Base-by-base conservation (phyloP, 2,329 filamentous ascomycete genomes). In the Nannizziopsis arthrosporioides region DNA sequence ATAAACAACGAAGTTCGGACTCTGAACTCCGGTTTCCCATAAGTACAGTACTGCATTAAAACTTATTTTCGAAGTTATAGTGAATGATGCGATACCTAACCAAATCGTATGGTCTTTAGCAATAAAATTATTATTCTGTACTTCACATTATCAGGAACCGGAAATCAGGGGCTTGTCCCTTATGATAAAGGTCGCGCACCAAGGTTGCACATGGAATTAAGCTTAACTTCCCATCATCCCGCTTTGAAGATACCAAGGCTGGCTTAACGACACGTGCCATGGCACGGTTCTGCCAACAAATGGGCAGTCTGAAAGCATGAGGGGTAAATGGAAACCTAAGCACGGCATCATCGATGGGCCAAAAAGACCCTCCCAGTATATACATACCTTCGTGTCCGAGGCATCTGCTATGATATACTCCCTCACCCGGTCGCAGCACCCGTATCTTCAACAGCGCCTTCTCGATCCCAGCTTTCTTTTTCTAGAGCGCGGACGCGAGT, bases 361-460 rank as follows among this genome's bases (percentile, higher is more conserved):
- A 7, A 14, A 14, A 6, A 37, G 35, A n/a, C 14, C 35, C 12
- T 36, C 34, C 9, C 17, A n/a, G 7, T 14, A 15, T 37, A 15
- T 17, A 8, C n/a, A 15, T 37, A 17, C 17, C 3, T 12, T 14
- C 17, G n/a, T 37, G 12, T 37, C 17, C 14, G 10, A 17, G 35
- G 12, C 14, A 14, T 14, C 4, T 36, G 34, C 12, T n/a, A 41
- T 10, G 15, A 8, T 19, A 8, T 19, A 19, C 17, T n/a, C 8
- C 37, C 17, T 42, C 22, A 46, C 19, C 18, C n/a, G 9, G 19
- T 14, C 31, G 27, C 42, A 22, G 69, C 65, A 51, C 80, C 80
- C 50, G 81, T 61, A 61, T 87, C 82, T 62, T 92, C 85, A 22
- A 83, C 76, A 1, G 85, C 85, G 61, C 77, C 82, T 32, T 69